phyloP scores from a whole-genome alignment of 1,139 yeast species.

The Hyphopichia buzzinii region DNA sequence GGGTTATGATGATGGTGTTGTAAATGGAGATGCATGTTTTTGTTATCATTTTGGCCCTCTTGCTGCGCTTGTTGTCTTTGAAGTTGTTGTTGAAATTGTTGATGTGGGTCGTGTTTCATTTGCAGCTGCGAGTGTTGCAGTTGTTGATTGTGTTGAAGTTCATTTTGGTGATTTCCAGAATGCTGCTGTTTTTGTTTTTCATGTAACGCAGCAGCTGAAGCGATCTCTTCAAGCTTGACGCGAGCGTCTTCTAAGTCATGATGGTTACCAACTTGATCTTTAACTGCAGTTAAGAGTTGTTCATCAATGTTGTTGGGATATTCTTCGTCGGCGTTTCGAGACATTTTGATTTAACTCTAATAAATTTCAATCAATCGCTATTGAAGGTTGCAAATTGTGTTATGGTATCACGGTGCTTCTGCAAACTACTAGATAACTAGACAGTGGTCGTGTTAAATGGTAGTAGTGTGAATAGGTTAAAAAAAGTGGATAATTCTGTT shows the following conservation, averaged over 20 bases:
- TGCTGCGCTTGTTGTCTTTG: constrained; percentile 12
- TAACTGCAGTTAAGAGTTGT: constrained; percentile 40
- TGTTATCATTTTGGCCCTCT: constrained; percentile 13
- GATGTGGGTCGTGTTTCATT: constrained; percentile 12
- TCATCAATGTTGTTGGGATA: constrained; percentile 47
- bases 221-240: constrained; percentile 34
- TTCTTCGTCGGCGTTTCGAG: constrained; percentile 28
- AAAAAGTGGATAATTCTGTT: constrained; percentile 2
- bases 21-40: constrained; percentile 15
- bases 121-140: constrained; percentile 10
- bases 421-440: neutral
- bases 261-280: constrained; percentile 29
- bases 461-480: constrained; percentile 25
- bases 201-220: constrained; percentile 24
- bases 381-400: constrained; percentile 2
- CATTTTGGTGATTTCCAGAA: constrained; percentile 8
- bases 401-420: neutral
- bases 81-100: constrained; percentile 12
- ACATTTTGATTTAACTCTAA: constrained; percentile 2
- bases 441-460: constrained; percentile 22
- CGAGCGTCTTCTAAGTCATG: constrained; percentile 27
- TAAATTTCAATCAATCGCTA: neutral
- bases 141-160: constrained; percentile 12
- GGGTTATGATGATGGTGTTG: constrained; percentile 15
- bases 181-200: constrained; percentile 14